Evolutionary conservation across 805 yeast genomes (phyloP).

Genomic region (Teunomyces gatunensis): DNA sequence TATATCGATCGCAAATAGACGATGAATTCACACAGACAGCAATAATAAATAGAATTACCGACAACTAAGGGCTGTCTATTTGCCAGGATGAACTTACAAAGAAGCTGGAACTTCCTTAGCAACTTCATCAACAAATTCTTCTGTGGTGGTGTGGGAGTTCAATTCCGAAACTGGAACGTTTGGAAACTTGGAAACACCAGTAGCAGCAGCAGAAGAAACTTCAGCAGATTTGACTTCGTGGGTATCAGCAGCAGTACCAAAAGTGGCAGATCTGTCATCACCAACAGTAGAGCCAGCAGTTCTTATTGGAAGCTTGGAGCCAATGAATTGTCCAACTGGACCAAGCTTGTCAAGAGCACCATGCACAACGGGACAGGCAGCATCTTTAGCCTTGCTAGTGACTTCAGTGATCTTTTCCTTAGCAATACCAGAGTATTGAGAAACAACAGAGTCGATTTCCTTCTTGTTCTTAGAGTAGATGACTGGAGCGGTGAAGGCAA

Average conservation of each 20-base stretch:
- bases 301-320: constrained; percentile 59
- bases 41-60: constrained; percentile 2
- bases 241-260: constrained; percentile 16
- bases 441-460: constrained; percentile 68
- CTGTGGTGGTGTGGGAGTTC: constrained; percentile 11
- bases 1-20: neutral
- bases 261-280: constrained; percentile 16
- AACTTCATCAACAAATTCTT: constrained; percentile 10
- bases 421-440: constrained; percentile 42
- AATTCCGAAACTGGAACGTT: constrained; percentile 33
- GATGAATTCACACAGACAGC: constrained; percentile 2
- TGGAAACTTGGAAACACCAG: constrained; percentile 41
- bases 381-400: constrained; percentile 35
- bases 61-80: neutral
- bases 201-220: constrained; percentile 24
- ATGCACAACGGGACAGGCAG: constrained; percentile 57
- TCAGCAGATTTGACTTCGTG: constrained; percentile 6
- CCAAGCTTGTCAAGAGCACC: constrained; percentile 58
- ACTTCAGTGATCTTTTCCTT: constrained; percentile 49
- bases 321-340: constrained; percentile 62
- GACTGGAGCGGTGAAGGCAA: constrained; percentile 72
- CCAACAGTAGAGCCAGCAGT: constrained; percentile 72
- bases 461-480: constrained; percentile 71
- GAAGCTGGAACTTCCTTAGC: neutral
- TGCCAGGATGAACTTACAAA: constrained; percentile 5